These are phyloP conservation scores for Erodium moschatum DNA, from an alignment of 441 rosid genomes.

Conservation along the genomic window DNA sequence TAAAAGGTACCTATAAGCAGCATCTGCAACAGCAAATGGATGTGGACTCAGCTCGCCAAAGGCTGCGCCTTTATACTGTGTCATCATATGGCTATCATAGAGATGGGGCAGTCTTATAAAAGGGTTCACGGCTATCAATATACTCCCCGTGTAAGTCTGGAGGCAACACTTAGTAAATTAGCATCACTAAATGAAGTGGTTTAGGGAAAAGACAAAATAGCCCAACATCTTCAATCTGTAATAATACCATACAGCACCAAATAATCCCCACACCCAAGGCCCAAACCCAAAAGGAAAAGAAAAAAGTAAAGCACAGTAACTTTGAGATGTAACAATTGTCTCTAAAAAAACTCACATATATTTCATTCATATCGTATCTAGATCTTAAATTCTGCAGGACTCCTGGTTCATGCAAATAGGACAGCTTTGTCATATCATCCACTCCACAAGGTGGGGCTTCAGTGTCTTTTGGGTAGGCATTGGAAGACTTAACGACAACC, in stretches of 20 bases:
- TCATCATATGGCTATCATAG: conserved; percentile 49
- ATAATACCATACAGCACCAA: background rate
- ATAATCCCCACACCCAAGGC: background rate
- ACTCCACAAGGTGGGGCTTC: conserved; percentile 78
- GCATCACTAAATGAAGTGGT: conserved; percentile 16
- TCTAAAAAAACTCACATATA: conserved; percentile 36
- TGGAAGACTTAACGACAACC: conserved; percentile 59
- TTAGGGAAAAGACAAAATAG: background rate
- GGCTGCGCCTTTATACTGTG: conserved; percentile 47
- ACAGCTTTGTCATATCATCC: conserved; percentile 94
- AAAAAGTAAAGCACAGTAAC: background rate
- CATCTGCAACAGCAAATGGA: conserved; percentile 72
- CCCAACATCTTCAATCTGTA: background rate
- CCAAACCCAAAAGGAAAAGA: background rate
- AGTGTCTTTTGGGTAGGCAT: conserved; percentile 63
- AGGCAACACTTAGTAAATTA: conserved; percentile 25
- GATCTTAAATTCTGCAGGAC: conserved; percentile 49
- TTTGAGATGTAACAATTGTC: background rate
- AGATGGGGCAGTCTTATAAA: conserved; percentile 58
- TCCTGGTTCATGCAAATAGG: conserved; percentile 79
- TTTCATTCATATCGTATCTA: conserved; percentile 67
- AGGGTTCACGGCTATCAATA: conserved; percentile 69
- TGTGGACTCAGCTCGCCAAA: conserved; percentile 67
- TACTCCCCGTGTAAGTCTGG: conserved; percentile 73
- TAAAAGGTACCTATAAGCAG: conserved; percentile 50